These are phyloP conservation scores for Martensiomyces pterosporus DNA, from an alignment of 192 early-diverging fungal genomes.

Conservation along the genomic window DNA sequence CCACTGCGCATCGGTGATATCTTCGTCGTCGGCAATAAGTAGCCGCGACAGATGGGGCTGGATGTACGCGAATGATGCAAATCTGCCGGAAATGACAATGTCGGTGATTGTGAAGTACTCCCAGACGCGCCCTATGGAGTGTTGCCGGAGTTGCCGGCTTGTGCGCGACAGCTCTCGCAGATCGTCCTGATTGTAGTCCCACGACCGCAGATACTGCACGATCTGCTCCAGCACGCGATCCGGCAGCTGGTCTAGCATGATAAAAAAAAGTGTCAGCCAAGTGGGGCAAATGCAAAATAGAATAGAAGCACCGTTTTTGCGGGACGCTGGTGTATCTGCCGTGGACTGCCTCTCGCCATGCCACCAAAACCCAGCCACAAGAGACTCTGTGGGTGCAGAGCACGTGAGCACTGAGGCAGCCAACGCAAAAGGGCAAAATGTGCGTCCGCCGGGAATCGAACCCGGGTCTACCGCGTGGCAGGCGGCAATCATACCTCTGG, in stretches of 20 bases:
- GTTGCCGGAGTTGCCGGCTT: slow-evolving; percentile 4
- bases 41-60: slow-evolving; percentile 17
- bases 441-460: slow-evolving; percentile 59
- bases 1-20: slow-evolving; percentile 15
- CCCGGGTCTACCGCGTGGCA: slow-evolving; percentile 67
- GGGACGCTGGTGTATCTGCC: too few species aligned
- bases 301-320: too few species aligned
- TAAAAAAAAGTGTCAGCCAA: neutral
- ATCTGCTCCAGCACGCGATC: slow-evolving; percentile 7
- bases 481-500: slow-evolving; percentile 59
- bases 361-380: too few species aligned
- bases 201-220: slow-evolving; percentile 25
- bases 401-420: too few species aligned
- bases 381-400: too few species aligned
- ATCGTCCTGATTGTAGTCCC: slow-evolving; percentile 17
- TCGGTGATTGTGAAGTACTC: slow-evolving; percentile 31
- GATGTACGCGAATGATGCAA: slow-evolving; percentile 1
- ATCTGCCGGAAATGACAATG: neutral
- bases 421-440: too few species aligned
- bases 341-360: too few species aligned
- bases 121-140: slow-evolving; percentile 4
- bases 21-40: slow-evolving; percentile 16
- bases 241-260: slow-evolving; percentile 20
- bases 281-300: too few species aligned
- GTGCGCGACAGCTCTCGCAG: slow-evolving; percentile 10